Evolutionary conservation across 1,139 yeast species (phyloP), one percentile per base, ranked within the genome.

Genomic region (Candida gigantensis): DNA sequence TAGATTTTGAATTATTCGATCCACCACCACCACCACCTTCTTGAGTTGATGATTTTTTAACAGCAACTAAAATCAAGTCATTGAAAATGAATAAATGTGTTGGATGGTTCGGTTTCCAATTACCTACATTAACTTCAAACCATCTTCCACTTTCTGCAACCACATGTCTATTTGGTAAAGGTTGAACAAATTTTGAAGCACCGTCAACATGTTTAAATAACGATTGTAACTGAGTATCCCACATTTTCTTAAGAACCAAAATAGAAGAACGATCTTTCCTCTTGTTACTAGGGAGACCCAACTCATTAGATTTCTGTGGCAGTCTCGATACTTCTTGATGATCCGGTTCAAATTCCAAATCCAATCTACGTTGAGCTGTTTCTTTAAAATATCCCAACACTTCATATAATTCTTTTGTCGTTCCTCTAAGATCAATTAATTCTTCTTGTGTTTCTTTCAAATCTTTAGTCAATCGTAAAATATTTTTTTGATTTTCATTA

Each of bases 191-290:
- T 53, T 86, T 87, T 45, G 88, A 90, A 1, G 96, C 90, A 5
- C 96, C 95, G 47, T 90, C 97, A 8, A 90, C 95, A 44, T 84
- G 87, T 49, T 81, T 80, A 59, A 84, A 89, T 31, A 90, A 62
- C 6, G 80, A 75, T 39, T 76, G 79, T 52, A 90, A 68, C 51
- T 87, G 90, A 35, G 69, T 74, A 18, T 82, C 85, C 96, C 95
- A 87, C 72, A 84, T 75, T 52, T 78, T 81, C 55, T 85, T 94
- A 43, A 87, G 67, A 35, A 86, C 79, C 40, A 84, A 52, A 36
- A 89, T 79, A 37, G 90, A 81, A 35, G 85, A 77, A 32, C 94
- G 62, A 53, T 84, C 89, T 41, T 72, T 66, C 33, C 58, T 54
- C 40, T 51, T 57, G 37, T 36, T 45, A 3, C 25, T 15, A 12